Base-by-base conservation (phyloP, 305 asterid species). In the Withania somnifera region DNA sequence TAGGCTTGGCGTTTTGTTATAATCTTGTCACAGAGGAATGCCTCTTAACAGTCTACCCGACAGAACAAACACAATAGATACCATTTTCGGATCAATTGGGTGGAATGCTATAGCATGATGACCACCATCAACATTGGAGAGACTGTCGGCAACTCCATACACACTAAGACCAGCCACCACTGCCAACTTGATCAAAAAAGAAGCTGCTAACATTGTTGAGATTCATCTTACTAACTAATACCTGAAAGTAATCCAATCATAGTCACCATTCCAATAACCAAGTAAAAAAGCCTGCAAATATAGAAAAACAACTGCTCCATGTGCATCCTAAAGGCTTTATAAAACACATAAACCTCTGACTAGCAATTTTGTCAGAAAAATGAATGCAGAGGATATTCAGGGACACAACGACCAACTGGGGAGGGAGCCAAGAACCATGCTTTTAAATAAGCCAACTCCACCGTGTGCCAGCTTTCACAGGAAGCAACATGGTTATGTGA, bases 71-170 rank as follows among this genome's bases (percentile, higher is more conserved):
- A n/a, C n/a, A n/a, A n/a, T n/a, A n/a, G n/a, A n/a, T n/a, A n/a
- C n/a, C n/a, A n/a, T n/a, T n/a, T n/a, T n/a, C n/a, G n/a, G n/a
- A n/a, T n/a, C n/a, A n/a, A n/a, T n/a, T n/a, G n/a, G n/a, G n/a
- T n/a, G n/a, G n/a, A n/a, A n/a, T n/a, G n/a, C n/a, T n/a, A 94
- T 92, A 42, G 99, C 99, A 30, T 98, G 92, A 84, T 94, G 97
- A 53, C 99, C 99, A 56, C 99, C 99, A 50, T 96, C 99, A 73
- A 94, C 99, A 84, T 96, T 96, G 92, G 94, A 96, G 86, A 96
- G 97, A 86, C 98, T 93, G 90, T 96, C 92, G 45, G 92, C 26
- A 64, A 90, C 79, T 82, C 97, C 98, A 64, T 96, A 96, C 3
- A 93, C 40, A 57, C 97, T 95, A 40, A 94, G 85, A 68, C 99